These are phyloP conservation scores for Jacaranda mimosifolia DNA, from an alignment of 257 asterid species.

Conservation along the genomic window DNA sequence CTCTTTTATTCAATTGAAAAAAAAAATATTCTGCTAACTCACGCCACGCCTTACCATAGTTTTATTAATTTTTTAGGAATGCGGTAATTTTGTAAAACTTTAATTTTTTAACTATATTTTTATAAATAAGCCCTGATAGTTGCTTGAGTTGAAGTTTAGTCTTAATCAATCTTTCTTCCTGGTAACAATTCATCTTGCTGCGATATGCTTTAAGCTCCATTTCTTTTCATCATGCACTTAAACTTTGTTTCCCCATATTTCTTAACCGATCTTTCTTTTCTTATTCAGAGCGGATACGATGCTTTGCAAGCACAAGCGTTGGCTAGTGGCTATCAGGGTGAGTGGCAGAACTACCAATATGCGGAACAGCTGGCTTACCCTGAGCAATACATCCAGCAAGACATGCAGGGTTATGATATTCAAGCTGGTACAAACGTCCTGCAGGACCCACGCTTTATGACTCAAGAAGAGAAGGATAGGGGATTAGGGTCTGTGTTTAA, in stretches of 20 bases:
- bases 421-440: constrained; percentile 58
- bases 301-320: constrained; percentile 79
- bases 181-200: neutral
- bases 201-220: neutral
- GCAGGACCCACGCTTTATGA: constrained; percentile 88
- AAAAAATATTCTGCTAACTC: too few species aligned
- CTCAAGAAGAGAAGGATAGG: constrained; percentile 98
- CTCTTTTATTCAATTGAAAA: too few species aligned
- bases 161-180: neutral
- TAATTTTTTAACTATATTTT: too few species aligned
- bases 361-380: constrained; percentile 89
- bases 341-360: constrained; percentile 95
- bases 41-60: too few species aligned
- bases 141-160: neutral
- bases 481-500: constrained; percentile 98
- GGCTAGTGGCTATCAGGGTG: constrained; percentile 80
- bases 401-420: constrained; percentile 73
- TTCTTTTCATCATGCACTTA: neutral
- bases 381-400: constrained; percentile 89
- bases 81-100: too few species aligned
- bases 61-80: too few species aligned
- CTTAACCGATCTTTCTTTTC: constrained; percentile 12
- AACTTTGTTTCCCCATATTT: constrained; percentile 24
- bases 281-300: constrained; percentile 76
- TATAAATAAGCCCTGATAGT: too few species aligned